Evolutionary conservation across 2,329 filamentous ascomycete species (phyloP).

Genomic region (Aureobasidium lini): DNA sequence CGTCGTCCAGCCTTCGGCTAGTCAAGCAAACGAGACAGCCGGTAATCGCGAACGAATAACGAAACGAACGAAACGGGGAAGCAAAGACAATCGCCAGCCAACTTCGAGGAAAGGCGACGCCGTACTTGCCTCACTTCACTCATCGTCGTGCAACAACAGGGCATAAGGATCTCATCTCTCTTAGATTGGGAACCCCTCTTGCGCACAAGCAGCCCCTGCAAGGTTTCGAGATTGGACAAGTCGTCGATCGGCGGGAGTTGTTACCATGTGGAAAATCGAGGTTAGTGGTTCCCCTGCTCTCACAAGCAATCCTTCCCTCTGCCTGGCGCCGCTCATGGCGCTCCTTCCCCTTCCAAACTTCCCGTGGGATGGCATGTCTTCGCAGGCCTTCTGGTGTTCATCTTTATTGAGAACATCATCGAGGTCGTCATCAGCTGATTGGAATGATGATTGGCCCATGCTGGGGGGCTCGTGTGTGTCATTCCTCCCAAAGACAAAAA

Average conservation of each 20-base stretch:
- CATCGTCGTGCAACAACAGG: not conserved
- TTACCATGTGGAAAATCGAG: slow-evolving; percentile 14
- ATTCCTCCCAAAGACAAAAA: slow-evolving; percentile 7
- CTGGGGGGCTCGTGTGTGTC: slow-evolving; percentile 8
- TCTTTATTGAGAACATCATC: not conserved
- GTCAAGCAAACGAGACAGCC: slow-evolving; percentile 3
- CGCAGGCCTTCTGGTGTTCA: not conserved
- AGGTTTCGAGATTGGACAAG: slow-evolving; percentile 6
- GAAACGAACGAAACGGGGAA: slow-evolving; percentile 10
- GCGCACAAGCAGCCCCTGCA: slow-evolving; percentile 3
- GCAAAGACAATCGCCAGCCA: slow-evolving; percentile 10
- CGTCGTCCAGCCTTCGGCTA: slow-evolving; percentile 2
- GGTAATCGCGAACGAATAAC: slow-evolving; percentile 8
- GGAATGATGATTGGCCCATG: not conserved
- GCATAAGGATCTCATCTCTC: not conserved
- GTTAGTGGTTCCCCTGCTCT: not conserved
- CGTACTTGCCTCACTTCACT: not conserved
- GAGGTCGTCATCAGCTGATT: slow-evolving; percentile 2
- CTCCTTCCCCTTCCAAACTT: not conserved
- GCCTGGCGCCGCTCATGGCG: not conserved
- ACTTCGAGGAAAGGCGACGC: not conserved
- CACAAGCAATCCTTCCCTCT: not conserved
- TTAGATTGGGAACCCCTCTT: slow-evolving; percentile 2
- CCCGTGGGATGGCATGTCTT: not conserved
- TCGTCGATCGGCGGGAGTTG: slow-evolving; percentile 8